phyloP scores from a whole-genome alignment of 345 rosid species.

The Raphanus sativus region DNA sequence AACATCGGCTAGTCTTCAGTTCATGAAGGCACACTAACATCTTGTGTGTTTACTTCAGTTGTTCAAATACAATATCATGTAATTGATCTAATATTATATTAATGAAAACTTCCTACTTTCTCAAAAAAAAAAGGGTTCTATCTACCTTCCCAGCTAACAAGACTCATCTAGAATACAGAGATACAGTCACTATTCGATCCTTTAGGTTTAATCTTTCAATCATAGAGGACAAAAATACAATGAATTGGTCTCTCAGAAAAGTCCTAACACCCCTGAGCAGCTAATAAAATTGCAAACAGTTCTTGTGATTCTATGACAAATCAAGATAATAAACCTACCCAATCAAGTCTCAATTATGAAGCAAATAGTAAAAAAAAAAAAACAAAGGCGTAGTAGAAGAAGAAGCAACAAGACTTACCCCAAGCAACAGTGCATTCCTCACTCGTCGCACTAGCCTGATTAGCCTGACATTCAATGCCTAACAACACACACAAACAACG shows the following conservation, averaged over 20 bases:
- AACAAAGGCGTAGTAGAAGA: background rate
- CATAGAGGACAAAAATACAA: background rate
- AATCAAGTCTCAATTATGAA: background rate
- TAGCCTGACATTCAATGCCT: conserved; percentile 99
- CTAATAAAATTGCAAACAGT: background rate
- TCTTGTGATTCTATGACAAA: background rate
- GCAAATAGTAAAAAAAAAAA: background rate
- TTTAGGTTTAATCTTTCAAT: background rate
- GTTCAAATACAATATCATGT: background rate
- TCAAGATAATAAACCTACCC: background rate
- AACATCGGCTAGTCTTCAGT: background rate
- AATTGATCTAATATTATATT: too few species aligned
- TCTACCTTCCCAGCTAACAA: background rate
- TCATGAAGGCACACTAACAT: too few species aligned
- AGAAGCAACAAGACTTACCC: conserved; percentile 55
- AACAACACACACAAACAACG: conserved; percentile 8
- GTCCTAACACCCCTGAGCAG: background rate
- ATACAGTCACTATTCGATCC: background rate
- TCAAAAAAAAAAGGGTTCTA: background rate
- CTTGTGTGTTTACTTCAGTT: background rate
- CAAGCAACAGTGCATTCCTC: conserved; percentile 99
- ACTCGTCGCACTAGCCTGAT: conserved; percentile 89
- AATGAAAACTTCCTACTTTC: background rate
- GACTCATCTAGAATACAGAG: conserved; percentile 5
- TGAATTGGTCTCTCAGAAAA: background rate